phyloP scores from a whole-genome alignment of 2,329 filamentous ascomycete species.

The Epicoccum sorghinum region DNA sequence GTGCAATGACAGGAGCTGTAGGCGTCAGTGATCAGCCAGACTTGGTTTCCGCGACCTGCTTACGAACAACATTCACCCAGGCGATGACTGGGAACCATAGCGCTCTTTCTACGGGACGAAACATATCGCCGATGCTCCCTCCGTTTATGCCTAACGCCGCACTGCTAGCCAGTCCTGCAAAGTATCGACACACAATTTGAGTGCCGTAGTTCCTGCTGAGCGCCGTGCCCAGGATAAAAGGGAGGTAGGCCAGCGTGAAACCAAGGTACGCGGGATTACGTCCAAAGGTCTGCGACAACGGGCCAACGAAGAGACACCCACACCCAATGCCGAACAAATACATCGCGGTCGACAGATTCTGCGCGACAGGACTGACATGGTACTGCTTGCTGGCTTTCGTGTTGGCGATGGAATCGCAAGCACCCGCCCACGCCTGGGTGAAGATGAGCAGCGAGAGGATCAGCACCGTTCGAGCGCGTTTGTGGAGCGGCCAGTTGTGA shows the following conservation, averaged over 20 bases:
- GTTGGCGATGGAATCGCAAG: conserved; percentile 3
- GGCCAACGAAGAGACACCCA: conserved; percentile 12
- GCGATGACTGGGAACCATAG: conserved; percentile 13
- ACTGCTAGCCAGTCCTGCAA: conserved; percentile 12
- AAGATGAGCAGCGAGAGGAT: conserved; percentile 5
- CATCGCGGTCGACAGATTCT: conserved; percentile 5
- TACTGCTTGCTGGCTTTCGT: conserved; percentile 6
- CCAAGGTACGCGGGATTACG: conserved; percentile 8
- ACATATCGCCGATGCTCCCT: conserved; percentile 12
- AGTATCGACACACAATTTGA: conserved; percentile 9
- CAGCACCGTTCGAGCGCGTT: not conserved
- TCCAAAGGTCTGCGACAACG: conserved; percentile 8
- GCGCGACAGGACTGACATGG: conserved; percentile 12
- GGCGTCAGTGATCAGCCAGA: not conserved
- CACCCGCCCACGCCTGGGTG: conserved; percentile 10
- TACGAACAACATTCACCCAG: conserved; percentile 14
- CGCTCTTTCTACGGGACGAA: conserved; percentile 5
- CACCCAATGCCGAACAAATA: conserved; percentile 16
- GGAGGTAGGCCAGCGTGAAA: not conserved
- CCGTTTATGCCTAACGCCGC: conserved; percentile 12
- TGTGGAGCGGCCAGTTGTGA: conserved; percentile 6
- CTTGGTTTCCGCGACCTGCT: not conserved
- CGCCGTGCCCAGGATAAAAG: conserved; percentile 8
- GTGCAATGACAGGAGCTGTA: conserved; percentile 12
- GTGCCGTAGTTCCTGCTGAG: not conserved